A percentile compares a stretch with the other conserved stretches of the same genome.
phyloP scores from a whole-genome alignment of 257 asterid genomes.

The Craterostigma plantagineum region DNA sequence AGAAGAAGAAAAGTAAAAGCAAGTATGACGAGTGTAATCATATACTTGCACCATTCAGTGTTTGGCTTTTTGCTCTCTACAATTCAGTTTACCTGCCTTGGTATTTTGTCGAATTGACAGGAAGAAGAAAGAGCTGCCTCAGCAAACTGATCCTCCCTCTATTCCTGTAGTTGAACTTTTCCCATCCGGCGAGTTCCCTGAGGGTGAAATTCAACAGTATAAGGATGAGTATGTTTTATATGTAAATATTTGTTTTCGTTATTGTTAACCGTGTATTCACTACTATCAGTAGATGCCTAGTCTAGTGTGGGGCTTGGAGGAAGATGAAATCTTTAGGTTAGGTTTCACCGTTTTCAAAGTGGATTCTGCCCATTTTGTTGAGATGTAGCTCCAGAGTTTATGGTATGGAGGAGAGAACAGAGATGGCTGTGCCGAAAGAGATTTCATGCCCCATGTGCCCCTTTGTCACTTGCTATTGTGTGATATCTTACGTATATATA shows the following conservation, averaged over 20 bases:
- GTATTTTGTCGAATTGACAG: conserved; percentile 19
- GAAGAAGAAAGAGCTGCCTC: conserved; percentile 61
- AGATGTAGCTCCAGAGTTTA: too few species aligned
- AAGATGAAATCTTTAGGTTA: too few species aligned
- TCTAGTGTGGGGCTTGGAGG: too few species aligned
- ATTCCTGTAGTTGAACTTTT: conserved; percentile 71
- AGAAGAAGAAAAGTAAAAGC: conserved; percentile 88
- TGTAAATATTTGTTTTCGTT: neutral
- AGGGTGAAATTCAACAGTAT: conserved; percentile 97
- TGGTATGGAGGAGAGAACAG: too few species aligned
- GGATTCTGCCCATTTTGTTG: too few species aligned
- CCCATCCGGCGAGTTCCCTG: conserved; percentile 84
- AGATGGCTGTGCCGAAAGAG: too few species aligned
- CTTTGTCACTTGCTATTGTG: too few species aligned
- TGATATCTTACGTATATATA: neutral
- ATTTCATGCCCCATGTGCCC: too few species aligned
- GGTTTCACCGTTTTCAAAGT: too few species aligned
- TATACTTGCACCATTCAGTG: conserved; percentile 5
- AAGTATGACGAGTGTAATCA: conserved; percentile 34
- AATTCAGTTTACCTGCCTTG: neutral
- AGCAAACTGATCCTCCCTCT: conserved; percentile 88
- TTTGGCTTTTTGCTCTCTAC: conserved; percentile 1
- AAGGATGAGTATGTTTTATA: conserved; percentile 63
- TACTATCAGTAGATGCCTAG: too few species aligned
- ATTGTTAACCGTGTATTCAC: neutral